Conservation (phyloP, 495 filamentous ascomycete genomes). For the Aspergillus coremiiformis region DNA sequence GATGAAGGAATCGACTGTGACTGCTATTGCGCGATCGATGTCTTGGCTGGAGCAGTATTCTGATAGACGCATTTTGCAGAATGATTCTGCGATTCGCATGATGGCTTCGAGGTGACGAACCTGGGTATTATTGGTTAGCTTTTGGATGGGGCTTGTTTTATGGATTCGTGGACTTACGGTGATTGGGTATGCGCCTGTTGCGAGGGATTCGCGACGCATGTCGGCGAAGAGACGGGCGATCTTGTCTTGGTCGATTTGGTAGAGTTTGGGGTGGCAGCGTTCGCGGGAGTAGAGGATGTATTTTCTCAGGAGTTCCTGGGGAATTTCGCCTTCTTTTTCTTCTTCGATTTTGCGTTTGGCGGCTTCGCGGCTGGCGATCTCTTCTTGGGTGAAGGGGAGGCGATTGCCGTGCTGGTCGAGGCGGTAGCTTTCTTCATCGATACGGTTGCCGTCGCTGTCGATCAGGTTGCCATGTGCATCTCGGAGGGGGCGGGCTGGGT, state of each 20-base stretch:
- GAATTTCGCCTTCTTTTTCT: slow-evolving; percentile 69
- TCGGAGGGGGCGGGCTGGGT: slow-evolving; percentile 56
- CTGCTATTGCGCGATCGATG: slow-evolving; percentile 94
- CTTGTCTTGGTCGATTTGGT: slow-evolving; percentile 98
- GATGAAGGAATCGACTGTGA: slow-evolving; percentile 94
- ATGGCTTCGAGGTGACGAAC: slow-evolving; percentile 97
- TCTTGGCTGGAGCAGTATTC: slow-evolving; percentile 86
- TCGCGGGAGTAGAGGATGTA: slow-evolving; percentile 97
- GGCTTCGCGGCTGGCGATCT: slow-evolving; percentile 27
- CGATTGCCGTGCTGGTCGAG: slow-evolving; percentile 29
- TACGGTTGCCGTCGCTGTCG: slow-evolving; percentile 50
- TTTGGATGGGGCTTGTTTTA: slow-evolving; percentile 8
- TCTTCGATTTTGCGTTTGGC: slow-evolving; percentile 43
- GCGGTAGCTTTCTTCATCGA: slow-evolving; percentile 41
- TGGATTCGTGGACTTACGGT: slow-evolving; percentile 56
- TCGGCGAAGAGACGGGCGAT: slow-evolving; percentile 89
- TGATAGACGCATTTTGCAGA: slow-evolving; percentile 90
- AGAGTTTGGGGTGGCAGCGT: slow-evolving; percentile 82
- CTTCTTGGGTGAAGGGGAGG: slow-evolving; percentile 30
- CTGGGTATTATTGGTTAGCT: slow-evolving; percentile 35
- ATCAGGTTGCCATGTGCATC: slow-evolving; percentile 52
- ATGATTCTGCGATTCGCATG: slow-evolving; percentile 85
- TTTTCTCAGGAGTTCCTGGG: slow-evolving; percentile 88
- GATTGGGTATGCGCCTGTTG: slow-evolving; percentile 94
- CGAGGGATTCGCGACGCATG: slow-evolving; percentile 86